Conservation (phyloP, 2,329 filamentous ascomycete species). For the Talaromyces atroroseus region DNA sequence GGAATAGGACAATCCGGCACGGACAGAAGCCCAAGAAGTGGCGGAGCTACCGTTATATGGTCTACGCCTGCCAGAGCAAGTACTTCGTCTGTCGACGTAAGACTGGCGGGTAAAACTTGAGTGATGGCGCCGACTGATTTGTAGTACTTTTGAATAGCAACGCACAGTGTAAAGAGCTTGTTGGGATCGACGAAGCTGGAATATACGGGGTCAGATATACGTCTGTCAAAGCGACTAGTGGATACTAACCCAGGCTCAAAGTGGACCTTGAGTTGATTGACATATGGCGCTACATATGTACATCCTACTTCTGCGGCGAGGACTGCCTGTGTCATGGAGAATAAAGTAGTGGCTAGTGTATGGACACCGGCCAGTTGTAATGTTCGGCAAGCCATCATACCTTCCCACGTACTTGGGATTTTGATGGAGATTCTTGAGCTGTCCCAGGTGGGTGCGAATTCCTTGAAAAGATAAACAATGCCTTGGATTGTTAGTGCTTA, state of each 20-base stretch:
- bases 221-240: background rate
- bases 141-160: constrained; percentile 51
- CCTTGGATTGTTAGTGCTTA: constrained; percentile 31
- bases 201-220: background rate
- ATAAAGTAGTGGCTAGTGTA: constrained; percentile 59
- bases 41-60: constrained; percentile 56
- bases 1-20: constrained; percentile 16
- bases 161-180: constrained; percentile 44
- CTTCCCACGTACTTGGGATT: constrained; percentile 59
- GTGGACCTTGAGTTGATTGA: constrained; percentile 61
- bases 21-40: constrained; percentile 46
- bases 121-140: constrained; percentile 38
- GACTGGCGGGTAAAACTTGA: constrained; percentile 51
- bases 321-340: constrained; percentile 56
- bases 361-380: constrained; percentile 52
- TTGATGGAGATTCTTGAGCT: constrained; percentile 55
- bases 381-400: constrained; percentile 53
- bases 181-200: constrained; percentile 23
- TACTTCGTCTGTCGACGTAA: constrained; percentile 55
- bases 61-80: constrained; percentile 53
- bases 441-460: constrained; percentile 43
- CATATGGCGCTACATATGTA: constrained; percentile 59
- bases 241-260: constrained; percentile 40
- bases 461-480: constrained; percentile 45
- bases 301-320: constrained; percentile 55